Base-by-base conservation (phyloP, 2,329 filamentous ascomycete genomes). In the Stenocarpella maydis region DNA sequence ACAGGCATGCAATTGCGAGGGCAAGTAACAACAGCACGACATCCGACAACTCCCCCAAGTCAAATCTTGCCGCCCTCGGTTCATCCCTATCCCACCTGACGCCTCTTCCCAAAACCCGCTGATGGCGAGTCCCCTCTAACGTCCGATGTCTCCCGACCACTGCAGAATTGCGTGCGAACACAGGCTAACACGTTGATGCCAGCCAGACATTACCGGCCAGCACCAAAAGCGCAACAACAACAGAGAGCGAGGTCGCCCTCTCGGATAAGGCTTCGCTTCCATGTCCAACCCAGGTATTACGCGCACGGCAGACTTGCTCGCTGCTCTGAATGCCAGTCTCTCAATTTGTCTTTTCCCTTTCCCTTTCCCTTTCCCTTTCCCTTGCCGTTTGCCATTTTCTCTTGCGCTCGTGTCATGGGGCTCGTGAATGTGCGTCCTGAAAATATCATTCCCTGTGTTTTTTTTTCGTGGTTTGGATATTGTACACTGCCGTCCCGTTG, bases 1-100 rank as follows among this genome's bases (percentile, higher is more conserved):
- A 45, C 58, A 61, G 26, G 26, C 58, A 61, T 61, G 43, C 58
- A 47, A 47, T 61, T 61, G 58, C 58, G n/a, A 61, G 6, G 26
- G 28, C 31, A 47, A 55, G n/a, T n/a, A 47, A 31, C 31, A 31
- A 47, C 43, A 61, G 41, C 58, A 61, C 41, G 28, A 61, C 58
- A 4, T 47, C 41, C 58, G 21, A 61, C 58, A 61, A 61, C 58
- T 24, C 58, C 37, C 26, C 19, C n/a, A 47, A 47, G 12, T 34
- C 58, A 61, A 26, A 10, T 34, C 41, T 34, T 61, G 41, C 58
- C 58, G 28, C 58, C 58, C 58, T 61, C 41, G 41, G 41, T 61
- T 31, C 26, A 21, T 37, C 26, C 19, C 26, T 4, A 5, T 19
- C 26, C 55, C 41, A 7, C 52, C 53, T 9, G 12, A 19, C n/a